Evolutionary conservation across 2,329 filamentous ascomycete genomes (phyloP).

Genomic region (Furcasterigmium furcatum): DNA sequence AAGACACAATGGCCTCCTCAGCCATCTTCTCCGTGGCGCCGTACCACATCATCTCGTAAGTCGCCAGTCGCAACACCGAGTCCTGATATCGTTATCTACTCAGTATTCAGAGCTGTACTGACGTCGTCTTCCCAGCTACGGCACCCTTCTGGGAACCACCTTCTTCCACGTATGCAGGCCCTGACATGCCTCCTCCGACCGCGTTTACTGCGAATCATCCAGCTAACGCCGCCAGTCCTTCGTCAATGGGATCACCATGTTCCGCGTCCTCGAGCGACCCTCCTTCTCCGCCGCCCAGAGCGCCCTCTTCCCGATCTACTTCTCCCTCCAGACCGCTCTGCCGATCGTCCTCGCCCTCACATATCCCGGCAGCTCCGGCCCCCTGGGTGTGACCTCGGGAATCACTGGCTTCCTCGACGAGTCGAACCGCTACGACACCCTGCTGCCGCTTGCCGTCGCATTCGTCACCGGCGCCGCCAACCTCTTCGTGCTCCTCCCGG

Average conservation of each 20-base stretch:
- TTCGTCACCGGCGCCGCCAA: slow-evolving; percentile 72
- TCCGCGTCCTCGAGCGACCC: slow-evolving; percentile 70
- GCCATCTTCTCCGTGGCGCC: slow-evolving; percentile 62
- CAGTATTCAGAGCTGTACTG: neutral
- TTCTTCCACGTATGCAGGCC: slow-evolving; percentile 69
- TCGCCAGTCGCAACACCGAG: slow-evolving; percentile 2
- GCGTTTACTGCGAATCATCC: too few species aligned
- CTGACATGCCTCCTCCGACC: neutral
- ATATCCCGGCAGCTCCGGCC: slow-evolving; percentile 61
- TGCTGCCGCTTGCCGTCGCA: slow-evolving; percentile 67
- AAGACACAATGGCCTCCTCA: slow-evolving; percentile 40
- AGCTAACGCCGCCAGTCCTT: slow-evolving; percentile 57
- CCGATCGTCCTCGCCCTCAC: slow-evolving; percentile 75
- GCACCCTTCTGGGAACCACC: slow-evolving; percentile 80
- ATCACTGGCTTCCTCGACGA: slow-evolving; percentile 55
- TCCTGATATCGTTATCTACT: slow-evolving; percentile 2
- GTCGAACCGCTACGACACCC: slow-evolving; percentile 59
- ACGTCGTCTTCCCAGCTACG: slow-evolving; percentile 58
- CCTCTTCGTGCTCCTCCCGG: slow-evolving; percentile 67
- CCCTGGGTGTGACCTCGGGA: slow-evolving; percentile 43
- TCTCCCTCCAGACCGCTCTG: slow-evolving; percentile 74
- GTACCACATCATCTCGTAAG: slow-evolving; percentile 74
- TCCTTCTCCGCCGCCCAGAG: slow-evolving; percentile 81
- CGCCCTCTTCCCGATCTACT: slow-evolving; percentile 84
- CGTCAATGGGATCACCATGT: slow-evolving; percentile 70